Conservation (phyloP, 331 rosid genomes). For the Erythrophleum ivorense region DNA sequence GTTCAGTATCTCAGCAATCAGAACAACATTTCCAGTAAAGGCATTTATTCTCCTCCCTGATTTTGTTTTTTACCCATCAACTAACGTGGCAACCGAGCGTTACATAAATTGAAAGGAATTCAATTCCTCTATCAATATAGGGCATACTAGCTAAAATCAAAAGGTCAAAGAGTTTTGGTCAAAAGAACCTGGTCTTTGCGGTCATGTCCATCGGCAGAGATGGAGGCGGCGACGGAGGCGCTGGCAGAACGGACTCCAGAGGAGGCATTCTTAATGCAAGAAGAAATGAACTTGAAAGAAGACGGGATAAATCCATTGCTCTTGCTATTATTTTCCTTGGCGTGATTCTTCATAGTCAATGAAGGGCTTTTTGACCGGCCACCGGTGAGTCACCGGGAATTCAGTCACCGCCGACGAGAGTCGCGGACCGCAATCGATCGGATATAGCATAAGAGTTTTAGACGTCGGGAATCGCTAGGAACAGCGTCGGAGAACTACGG, state of each 20-base stretch:
- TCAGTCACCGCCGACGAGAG: slow-evolving; percentile 37
- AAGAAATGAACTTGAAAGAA: slow-evolving; percentile 89
- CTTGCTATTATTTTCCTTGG: slow-evolving; percentile 39
- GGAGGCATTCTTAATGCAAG: slow-evolving; percentile 91
- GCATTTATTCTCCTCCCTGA: neutral
- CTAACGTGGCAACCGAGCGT: neutral
- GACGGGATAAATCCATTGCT: slow-evolving; percentile 76
- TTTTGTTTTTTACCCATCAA: neutral
- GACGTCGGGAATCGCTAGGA: neutral
- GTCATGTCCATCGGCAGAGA: slow-evolving; percentile 69
- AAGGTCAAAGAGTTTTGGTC: neutral
- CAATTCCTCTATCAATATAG: slow-evolving; percentile 3
- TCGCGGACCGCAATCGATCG: slow-evolving; percentile 46
- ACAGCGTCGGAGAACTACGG: slow-evolving; percentile 35
- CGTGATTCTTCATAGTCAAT: slow-evolving; percentile 71
- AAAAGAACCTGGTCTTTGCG: slow-evolving; percentile 75
- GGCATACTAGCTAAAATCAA: slow-evolving; percentile 2
- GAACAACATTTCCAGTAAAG: neutral
- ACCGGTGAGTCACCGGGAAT: slow-evolving; percentile 56
- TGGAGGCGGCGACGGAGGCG: slow-evolving; percentile 84
- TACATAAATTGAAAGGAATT: neutral
- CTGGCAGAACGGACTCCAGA: slow-evolving; percentile 88
- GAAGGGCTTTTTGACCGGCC: slow-evolving; percentile 34
- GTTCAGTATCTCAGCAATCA: neutral
- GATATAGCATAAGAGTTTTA: slow-evolving; percentile 47